These are phyloP conservation scores for Talinum fruticosum DNA, from an alignment of 148 eudicot species.

Conservation along the genomic window DNA sequence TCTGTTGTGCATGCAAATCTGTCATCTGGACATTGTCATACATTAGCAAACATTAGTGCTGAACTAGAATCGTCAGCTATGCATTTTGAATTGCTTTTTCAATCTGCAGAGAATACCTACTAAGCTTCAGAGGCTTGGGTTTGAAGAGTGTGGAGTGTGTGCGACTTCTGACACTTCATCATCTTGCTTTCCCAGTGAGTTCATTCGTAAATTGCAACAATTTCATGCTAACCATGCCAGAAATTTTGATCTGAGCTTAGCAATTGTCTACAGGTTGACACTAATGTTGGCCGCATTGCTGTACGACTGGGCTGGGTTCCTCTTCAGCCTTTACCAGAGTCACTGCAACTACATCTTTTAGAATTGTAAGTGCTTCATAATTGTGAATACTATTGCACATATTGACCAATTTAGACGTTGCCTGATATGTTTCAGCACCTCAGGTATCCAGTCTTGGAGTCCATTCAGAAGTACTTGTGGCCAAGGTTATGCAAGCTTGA, in stretches of 20 bases:
- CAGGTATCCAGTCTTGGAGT: constrained; percentile 94
- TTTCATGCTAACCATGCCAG: background rate
- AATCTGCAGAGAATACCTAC: constrained; percentile 74
- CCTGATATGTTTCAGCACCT: constrained; percentile 12
- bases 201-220: background rate
- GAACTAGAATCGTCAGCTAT: background rate
- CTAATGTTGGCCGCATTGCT: constrained; percentile 96
- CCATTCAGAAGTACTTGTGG: constrained; percentile 92
- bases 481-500: constrained; percentile 98
- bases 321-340: constrained; percentile 95
- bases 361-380: constrained; percentile 62
- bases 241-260: constrained; percentile 16
- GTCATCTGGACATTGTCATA: background rate
- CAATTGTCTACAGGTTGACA: constrained; percentile 64
- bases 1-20: background rate
- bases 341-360: constrained; percentile 90
- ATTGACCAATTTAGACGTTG: background rate
- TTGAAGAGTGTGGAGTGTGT: constrained; percentile 98
- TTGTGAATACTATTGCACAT: background rate
- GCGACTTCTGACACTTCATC: constrained; percentile 94
- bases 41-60: background rate
- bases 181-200: constrained; percentile 98
- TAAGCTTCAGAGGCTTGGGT: constrained; percentile 90
- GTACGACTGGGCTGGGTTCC: constrained; percentile 99
- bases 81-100: constrained; percentile 7